Evolutionary conservation across 805 yeast genomes (phyloP), one percentile per base, ranked within the genome.

Genomic region (Candida ficus): DNA sequence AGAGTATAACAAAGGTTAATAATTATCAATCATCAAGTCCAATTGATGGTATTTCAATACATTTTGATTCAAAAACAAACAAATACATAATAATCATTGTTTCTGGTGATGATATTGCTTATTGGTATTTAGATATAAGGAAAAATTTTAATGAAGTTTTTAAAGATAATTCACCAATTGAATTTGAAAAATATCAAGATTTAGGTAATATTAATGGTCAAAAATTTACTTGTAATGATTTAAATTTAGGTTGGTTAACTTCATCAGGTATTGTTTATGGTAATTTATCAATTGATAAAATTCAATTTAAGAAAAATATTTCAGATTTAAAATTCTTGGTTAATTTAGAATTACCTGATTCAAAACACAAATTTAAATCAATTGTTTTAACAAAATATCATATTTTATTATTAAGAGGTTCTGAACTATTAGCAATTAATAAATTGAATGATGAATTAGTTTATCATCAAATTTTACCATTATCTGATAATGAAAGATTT

Each of bases 321-420:
- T 63, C 46, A 45, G 58, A 39, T 46, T 60, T 49, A 62, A 70
- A 65, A 35, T 58, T 73, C 17, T 39, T 72, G 27, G 54, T 71
- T 11, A 61, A 60, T 23, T 52, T 62, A 27, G 74, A 70, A 49
- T 48, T 71, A 7, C 68, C 73, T 2, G 57, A 57, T 9, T 53
- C 62, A 1, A 42, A 48, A 1, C 61, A 58, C 26, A 52, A 51
- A n/a, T 56, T 69, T 21, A 57, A 60, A 32, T 65, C 73, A 8
- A 51, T 78, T 3, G 45, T 71, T 2, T 49, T 82, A 21, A 71
- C 84, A 0, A 67, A 70, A 35, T 82, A 71, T 47, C 84, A 81
- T 54, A 50, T 80, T 3, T 45, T 80, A 1, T 44, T 76, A 5
- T 55, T 80, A 4, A 57, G 73, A 12, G 71, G 70, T 2, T 51